Conservation (phyloP, 192 early-diverging fungal species). For the Rhizoclosmatium sp. region DNA sequence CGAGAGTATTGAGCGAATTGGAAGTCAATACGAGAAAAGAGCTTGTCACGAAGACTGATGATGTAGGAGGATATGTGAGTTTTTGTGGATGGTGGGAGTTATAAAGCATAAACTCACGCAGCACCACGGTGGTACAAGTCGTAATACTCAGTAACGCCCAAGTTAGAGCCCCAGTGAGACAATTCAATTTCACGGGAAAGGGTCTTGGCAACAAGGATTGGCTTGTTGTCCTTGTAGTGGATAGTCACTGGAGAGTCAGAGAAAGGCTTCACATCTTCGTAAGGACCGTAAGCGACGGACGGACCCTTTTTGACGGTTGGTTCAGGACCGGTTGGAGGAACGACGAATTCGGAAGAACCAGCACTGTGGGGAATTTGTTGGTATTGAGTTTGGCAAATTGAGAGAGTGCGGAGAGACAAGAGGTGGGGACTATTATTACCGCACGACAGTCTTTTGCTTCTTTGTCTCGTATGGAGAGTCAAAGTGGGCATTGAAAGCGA, state of each 20-base stretch:
- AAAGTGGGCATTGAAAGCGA: conserved; percentile 67
- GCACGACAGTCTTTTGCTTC: conserved; percentile 82
- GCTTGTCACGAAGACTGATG: conserved; percentile 53
- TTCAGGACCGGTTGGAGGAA: conserved; percentile 32
- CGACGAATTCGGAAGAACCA: conserved; percentile 16
- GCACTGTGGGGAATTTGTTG: neutral
- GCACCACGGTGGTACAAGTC: conserved; percentile 79
- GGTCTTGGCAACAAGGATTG: conserved; percentile 65
- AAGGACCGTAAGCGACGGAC: conserved; percentile 80
- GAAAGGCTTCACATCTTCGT: conserved; percentile 52
- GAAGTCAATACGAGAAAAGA: conserved; percentile 79
- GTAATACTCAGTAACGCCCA: conserved; percentile 85
- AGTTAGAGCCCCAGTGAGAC: conserved; percentile 83
- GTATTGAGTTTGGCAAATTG: conserved; percentile 30
- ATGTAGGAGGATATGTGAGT: conserved; percentile 44
- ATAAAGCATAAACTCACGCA: conserved; percentile 58
- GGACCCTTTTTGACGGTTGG: conserved; percentile 58
- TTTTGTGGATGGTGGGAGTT: neutral
- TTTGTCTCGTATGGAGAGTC: conserved; percentile 70
- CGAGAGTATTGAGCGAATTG: conserved; percentile 47
- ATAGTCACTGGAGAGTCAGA: conserved; percentile 55
- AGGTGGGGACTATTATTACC: conserved; percentile 41
- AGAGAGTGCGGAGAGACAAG: neutral
- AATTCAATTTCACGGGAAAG: conserved; percentile 78
- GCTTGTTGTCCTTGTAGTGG: conserved; percentile 71